Evolutionary conservation across 352 stramenopile genomes (phyloP).

Genomic region (Phytophthora sp.): DNA sequence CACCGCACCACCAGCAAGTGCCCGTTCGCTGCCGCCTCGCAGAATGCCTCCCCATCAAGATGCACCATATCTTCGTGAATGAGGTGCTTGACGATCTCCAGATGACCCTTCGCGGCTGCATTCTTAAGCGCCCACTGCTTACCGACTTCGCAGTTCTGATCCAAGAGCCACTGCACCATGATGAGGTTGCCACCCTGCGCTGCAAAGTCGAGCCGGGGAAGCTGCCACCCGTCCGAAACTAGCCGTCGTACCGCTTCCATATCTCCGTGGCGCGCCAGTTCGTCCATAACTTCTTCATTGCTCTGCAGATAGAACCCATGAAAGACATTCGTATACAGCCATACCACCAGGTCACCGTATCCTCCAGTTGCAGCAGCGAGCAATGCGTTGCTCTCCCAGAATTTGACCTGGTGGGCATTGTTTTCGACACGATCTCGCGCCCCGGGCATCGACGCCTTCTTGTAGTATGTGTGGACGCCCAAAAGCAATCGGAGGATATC

Average conservation of each 20-base stretch:
- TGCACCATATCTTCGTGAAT: slow-evolving; percentile 14
- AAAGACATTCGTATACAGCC: slow-evolving; percentile 32
- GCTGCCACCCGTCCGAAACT: slow-evolving; percentile 18
- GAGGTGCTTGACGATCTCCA: slow-evolving; percentile 33
- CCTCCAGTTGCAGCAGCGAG: slow-evolving; percentile 26
- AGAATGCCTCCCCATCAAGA: slow-evolving; percentile 32
- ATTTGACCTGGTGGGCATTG: slow-evolving; percentile 32
- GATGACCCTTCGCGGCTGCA: slow-evolving; percentile 27
- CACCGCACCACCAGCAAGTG: slow-evolving; percentile 26
- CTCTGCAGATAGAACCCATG: slow-evolving; percentile 31
- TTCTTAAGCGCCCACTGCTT: slow-evolving; percentile 32
- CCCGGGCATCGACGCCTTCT: slow-evolving; percentile 21
- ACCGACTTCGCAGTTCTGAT: slow-evolving; percentile 4
- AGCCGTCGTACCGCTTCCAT: slow-evolving; percentile 13
- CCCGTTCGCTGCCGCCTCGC: slow-evolving; percentile 22
- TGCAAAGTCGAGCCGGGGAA: slow-evolving; percentile 29
- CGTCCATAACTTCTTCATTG: slow-evolving; percentile 32
- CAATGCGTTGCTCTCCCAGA: slow-evolving; percentile 38
- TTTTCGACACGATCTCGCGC: neutral
- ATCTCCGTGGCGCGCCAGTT: slow-evolving; percentile 29
- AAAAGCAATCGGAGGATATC: slow-evolving; percentile 30
- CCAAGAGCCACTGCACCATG: slow-evolving; percentile 33
- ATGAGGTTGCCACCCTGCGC: slow-evolving; percentile 30
- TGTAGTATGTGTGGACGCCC: slow-evolving; percentile 17
- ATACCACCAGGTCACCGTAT: slow-evolving; percentile 31